Evolutionary conservation across 495 filamentous ascomycete species (phyloP).

Genomic region (Daldinia bambusicola): DNA sequence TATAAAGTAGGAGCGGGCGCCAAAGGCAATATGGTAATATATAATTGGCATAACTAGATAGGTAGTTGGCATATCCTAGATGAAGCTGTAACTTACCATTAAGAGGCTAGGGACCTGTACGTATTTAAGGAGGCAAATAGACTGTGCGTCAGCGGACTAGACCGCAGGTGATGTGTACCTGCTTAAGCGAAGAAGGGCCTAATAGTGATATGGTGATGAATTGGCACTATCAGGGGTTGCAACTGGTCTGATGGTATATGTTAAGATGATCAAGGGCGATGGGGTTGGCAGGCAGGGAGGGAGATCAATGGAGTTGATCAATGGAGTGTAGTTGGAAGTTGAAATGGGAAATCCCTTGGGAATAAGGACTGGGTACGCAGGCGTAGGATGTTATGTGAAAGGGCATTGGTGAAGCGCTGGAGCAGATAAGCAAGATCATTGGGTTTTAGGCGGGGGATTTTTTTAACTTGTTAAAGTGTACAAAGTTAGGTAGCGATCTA

Average conservation of each 20-base stretch:
- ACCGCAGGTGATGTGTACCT: conserved; percentile 17
- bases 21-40: conserved; percentile 5
- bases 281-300: conserved; percentile 10
- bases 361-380: conserved; percentile 33
- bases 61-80: too few species aligned
- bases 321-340: conserved; percentile 33
- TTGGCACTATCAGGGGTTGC: background rate
- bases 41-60: too few species aligned
- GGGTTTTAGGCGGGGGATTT: conserved; percentile 41
- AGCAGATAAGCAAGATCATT: conserved; percentile 31
- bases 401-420: conserved; percentile 16
- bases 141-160: conserved; percentile 21
- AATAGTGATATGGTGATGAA: conserved; percentile 3
- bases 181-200: conserved; percentile 1
- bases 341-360: conserved; percentile 31
- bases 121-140: conserved; percentile 21
- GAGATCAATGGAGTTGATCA: conserved; percentile 16
- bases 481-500: conserved; percentile 2
- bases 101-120: conserved; percentile 29
- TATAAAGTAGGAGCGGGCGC: background rate
- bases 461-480: conserved; percentile 12
- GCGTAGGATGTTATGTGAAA: conserved; percentile 32
- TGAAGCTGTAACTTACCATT: conserved; percentile 38
- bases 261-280: conserved; percentile 13
- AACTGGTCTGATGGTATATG: conserved; percentile 1